These are phyloP conservation scores for Amoeboaphelidium protococcarum DNA, from an alignment of 371 early-diverging fungal genomes.

Conservation along the genomic window DNA sequence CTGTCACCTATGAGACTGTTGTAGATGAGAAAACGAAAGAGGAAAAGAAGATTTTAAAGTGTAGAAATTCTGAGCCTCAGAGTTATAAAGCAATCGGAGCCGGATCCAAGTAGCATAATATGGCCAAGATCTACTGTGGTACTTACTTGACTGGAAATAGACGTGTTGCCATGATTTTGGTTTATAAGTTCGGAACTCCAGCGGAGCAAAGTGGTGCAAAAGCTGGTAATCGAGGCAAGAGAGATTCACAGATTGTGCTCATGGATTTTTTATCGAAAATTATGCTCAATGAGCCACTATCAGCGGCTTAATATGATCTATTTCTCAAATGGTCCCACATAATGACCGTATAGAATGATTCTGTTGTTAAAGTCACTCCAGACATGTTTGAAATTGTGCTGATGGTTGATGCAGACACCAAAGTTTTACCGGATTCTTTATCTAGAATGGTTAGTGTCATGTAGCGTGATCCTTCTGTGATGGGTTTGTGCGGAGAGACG, in stretches of 20 bases:
- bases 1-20: not conserved
- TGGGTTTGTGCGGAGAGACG: constrained; percentile 13
- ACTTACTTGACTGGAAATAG: constrained; percentile 6
- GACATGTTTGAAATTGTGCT: constrained; percentile 9
- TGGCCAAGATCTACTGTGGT: constrained; percentile 17
- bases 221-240: constrained; percentile 21
- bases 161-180: constrained; percentile 6
- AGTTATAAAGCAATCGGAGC: constrained; percentile 83
- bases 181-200: constrained; percentile 10
- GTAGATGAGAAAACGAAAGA: not conserved
- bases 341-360: constrained; percentile 24
- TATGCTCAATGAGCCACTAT: constrained; percentile 25
- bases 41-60: not conserved
- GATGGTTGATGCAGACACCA: constrained; percentile 14
- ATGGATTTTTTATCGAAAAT: constrained; percentile 18
- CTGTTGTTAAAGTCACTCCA: constrained; percentile 4
- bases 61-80: constrained; percentile 12
- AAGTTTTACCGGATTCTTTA: constrained; percentile 6
- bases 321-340: constrained; percentile 28
- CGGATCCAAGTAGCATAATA: constrained; percentile 25
- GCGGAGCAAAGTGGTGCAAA: constrained; percentile 7
- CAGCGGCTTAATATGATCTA: constrained; percentile 57
- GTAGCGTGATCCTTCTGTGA: constrained; percentile 6
- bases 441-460: constrained; percentile 6
- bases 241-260: constrained; percentile 21